Evolutionary conservation across 345 rosid species (phyloP).

Genomic region (Microthlaspi erraticum): DNA sequence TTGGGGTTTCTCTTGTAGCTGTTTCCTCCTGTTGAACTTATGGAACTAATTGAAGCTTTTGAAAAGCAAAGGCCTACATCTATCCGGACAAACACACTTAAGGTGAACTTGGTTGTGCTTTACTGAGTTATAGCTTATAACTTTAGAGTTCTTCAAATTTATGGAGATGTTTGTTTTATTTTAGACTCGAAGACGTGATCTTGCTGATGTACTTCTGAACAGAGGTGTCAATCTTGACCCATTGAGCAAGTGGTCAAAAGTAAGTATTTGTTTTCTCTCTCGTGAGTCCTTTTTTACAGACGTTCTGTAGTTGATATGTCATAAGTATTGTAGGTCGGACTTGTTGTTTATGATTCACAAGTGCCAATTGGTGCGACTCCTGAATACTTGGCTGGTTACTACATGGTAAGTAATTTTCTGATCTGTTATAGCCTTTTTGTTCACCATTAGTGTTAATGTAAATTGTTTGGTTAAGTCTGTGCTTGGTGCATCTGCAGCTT

Average conservation of each 20-base stretch:
- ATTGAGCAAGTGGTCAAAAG: constrained; percentile 97
- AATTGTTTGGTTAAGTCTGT: constrained; percentile 15
- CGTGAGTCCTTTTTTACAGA: not conserved
- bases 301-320: constrained; percentile 9
- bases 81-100: constrained; percentile 85
- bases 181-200: constrained; percentile 88
- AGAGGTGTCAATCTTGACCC: constrained; percentile 97
- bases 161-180: constrained; percentile 29
- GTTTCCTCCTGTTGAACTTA: constrained; percentile 92
- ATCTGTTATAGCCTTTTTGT: constrained; percentile 9
- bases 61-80: constrained; percentile 93
- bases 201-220: constrained; percentile 92
- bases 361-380: constrained; percentile 98
- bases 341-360: constrained; percentile 91
- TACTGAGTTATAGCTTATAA: constrained; percentile 21
- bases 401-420: constrained; percentile 62
- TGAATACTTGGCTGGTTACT: constrained; percentile 94
- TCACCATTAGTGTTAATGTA: constrained; percentile 13
- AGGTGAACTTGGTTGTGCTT: constrained; percentile 52
- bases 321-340: constrained; percentile 69
- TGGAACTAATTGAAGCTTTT: constrained; percentile 91
- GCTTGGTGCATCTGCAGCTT: constrained; percentile 53
- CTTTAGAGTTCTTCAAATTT: constrained; percentile 25
- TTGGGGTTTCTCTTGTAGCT: constrained; percentile 56
- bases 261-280: constrained; percentile 40